These are phyloP conservation scores for Neckera pumila DNA, from an alignment of 225 moss, liverwort and hornwort species.

Conservation along the genomic window DNA sequence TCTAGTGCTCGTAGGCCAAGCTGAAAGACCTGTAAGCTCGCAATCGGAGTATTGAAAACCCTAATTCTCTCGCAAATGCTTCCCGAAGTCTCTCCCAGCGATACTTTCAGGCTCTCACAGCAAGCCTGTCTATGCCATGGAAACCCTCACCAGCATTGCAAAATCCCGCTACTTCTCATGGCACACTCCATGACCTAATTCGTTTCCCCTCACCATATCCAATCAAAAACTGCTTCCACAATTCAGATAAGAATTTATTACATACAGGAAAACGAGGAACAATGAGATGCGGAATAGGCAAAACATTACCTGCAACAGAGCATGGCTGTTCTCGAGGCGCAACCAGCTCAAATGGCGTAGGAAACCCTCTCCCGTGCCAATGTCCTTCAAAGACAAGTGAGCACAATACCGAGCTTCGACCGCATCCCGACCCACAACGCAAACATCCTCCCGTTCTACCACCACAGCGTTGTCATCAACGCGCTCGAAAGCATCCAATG, in stretches of 20 bases:
- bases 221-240: not conserved
- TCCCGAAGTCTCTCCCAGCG: not conserved
- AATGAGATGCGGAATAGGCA: not conserved
- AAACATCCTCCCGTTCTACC: constrained; percentile 32
- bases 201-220: not conserved
- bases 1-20: not conserved
- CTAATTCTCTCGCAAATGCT: not conserved
- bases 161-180: not conserved
- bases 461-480: not conserved
- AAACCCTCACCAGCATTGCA: not conserved
- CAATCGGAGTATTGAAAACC: not conserved
- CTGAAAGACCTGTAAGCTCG: not conserved
- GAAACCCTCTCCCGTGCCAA: constrained; percentile 3
- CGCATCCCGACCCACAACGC: constrained; percentile 14
- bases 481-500: not conserved
- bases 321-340: constrained; percentile 14
- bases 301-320: not conserved
- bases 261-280: not conserved
- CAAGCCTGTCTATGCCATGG: not conserved
- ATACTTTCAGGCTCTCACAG: not conserved
- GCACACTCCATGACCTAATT: not conserved
- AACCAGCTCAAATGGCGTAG: constrained; percentile 23
- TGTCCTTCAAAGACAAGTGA: constrained; percentile 3
- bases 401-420: constrained; percentile 35
- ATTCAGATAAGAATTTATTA: not conserved